Conservation (phyloP, 176 grass and related monocot genomes). For the Cenchrus purpureus region DNA sequence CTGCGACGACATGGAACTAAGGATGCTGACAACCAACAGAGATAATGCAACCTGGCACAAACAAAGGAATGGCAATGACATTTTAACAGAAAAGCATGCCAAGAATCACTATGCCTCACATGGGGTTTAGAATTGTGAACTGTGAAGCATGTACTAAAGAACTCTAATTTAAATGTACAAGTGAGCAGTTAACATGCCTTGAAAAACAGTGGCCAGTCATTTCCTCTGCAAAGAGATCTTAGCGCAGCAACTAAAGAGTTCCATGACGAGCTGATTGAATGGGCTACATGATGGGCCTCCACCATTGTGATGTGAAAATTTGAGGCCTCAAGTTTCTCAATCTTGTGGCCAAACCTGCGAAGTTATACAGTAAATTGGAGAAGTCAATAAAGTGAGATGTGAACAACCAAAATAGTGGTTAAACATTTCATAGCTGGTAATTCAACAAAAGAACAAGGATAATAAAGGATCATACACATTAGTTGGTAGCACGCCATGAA, state of each 20-base stretch:
- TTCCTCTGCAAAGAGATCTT: constrained; percentile 93
- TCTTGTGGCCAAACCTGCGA: constrained; percentile 78
- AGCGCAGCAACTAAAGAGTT: constrained; percentile 73
- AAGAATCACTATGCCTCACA: background rate
- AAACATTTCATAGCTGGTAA: constrained; percentile 16
- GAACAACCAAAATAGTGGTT: constrained; percentile 15
- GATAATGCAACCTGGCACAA: constrained; percentile 65
- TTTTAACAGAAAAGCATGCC: background rate
- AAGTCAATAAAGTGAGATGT: background rate
- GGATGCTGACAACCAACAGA: constrained; percentile 71
- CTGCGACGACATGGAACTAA: constrained; percentile 68
- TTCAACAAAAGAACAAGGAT: constrained; percentile 17
- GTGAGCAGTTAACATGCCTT: constrained; percentile 53
- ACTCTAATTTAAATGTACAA: constrained; percentile 26
- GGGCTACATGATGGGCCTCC: constrained; percentile 62
- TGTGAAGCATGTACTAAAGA: constrained; percentile 11
- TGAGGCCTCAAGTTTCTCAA: constrained; percentile 91
- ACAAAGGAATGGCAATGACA: constrained; percentile 13
- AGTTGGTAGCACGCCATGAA: constrained; percentile 80
- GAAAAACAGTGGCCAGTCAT: constrained; percentile 82
- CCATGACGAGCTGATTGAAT: constrained; percentile 67
- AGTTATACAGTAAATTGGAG: constrained; percentile 10
- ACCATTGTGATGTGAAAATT: constrained; percentile 76
- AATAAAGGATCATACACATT: constrained; percentile 62
- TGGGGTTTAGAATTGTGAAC: background rate